Percentiles rank a stretch among this genome's conserved stretches.
Conservation (phyloP, 768 basidiomycete species). For the Serendipita vermifera region DNA sequence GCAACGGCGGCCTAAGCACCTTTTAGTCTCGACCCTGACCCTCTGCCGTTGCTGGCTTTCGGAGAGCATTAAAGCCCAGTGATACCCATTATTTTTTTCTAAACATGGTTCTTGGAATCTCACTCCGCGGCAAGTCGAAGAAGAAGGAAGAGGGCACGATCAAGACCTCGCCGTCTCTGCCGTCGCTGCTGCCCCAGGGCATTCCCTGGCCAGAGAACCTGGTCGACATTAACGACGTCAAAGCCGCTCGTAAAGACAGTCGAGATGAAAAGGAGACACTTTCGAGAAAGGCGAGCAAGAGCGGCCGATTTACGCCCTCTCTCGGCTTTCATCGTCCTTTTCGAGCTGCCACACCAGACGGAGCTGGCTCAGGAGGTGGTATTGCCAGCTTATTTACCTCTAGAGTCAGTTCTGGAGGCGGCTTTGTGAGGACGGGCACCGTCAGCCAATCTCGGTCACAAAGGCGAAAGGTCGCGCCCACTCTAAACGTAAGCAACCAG, state of each 20-base stretch:
- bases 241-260: background rate
- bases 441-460: slow-evolving; percentile 27
- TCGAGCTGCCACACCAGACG: slow-evolving; percentile 15
- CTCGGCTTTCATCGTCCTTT: slow-evolving; percentile 68
- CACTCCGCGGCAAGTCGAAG: slow-evolving; percentile 17
- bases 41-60: slow-evolving; percentile 2
- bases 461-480: slow-evolving; percentile 40
- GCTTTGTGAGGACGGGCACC: slow-evolving; percentile 12
- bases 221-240: slow-evolving; percentile 42
- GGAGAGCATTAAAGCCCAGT: slow-evolving; percentile 3
- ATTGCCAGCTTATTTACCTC: slow-evolving; percentile 21
- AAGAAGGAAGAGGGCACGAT: slow-evolving; percentile 34
- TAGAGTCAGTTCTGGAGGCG: background rate
- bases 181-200: slow-evolving; percentile 43
- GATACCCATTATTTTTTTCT: background rate
- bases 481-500: slow-evolving; percentile 55
- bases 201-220: slow-evolving; percentile 79
- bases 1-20: too few relatives aligned
- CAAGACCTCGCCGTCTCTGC: slow-evolving; percentile 68
- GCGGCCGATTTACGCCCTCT: too few relatives aligned
- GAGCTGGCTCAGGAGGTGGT: slow-evolving; percentile 25
- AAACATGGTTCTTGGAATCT: slow-evolving; percentile 16
- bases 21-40: too few relatives aligned
- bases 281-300: background rate
- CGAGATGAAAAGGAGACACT: background rate